Evolutionary conservation across 2,329 filamentous ascomycete genomes (phyloP).

Genomic region (Trichophyton schoenleinii): DNA sequence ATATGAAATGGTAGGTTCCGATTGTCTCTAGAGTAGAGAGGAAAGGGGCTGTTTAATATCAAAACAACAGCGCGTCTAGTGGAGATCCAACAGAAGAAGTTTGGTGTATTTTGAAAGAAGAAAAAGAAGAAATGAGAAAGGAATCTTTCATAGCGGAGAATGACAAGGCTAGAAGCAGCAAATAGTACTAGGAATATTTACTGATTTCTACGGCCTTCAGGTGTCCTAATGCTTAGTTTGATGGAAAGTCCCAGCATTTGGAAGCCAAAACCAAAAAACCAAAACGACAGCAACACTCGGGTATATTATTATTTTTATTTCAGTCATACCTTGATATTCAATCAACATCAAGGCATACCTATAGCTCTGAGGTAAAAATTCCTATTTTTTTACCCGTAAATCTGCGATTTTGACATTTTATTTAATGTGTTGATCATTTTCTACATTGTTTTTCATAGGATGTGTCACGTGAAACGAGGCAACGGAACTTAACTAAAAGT

Average conservation of each 20-base stretch:
- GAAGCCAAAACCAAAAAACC: background rate
- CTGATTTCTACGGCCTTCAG: background rate
- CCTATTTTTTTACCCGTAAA: too few species aligned
- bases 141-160: background rate
- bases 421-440: background rate
- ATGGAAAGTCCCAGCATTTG: background rate
- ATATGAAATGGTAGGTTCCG: background rate
- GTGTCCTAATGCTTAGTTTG: background rate
- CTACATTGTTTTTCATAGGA: background rate
- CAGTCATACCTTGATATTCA: background rate
- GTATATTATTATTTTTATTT: background rate
- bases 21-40: background rate
- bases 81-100: background rate
- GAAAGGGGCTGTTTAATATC: background rate
- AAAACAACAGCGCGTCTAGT: background rate
- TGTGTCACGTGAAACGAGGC: background rate
- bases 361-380: background rate
- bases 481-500: background rate
- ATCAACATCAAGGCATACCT: background rate
- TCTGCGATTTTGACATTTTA: background rate
- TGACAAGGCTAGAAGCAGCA: background rate
- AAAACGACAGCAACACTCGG: background rate
- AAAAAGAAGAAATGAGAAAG: background rate
- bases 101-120: background rate
- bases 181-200: background rate